Evolutionary conservation across 768 basidiomycete species (phyloP), one percentile per base, ranked within the genome.

Genomic region (Tylopilus sp.): DNA sequence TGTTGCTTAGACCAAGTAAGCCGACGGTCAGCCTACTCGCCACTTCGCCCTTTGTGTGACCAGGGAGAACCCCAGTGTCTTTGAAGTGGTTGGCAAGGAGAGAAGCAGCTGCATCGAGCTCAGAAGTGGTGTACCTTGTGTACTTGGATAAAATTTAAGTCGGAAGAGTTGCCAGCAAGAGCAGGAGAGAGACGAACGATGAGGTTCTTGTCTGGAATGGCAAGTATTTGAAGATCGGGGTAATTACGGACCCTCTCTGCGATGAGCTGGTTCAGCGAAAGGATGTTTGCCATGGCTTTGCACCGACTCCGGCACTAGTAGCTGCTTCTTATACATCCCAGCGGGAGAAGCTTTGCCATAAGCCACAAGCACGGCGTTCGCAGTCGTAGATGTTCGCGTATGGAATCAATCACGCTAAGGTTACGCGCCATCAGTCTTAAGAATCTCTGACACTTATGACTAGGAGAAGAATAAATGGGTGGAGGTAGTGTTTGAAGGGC

Each of bases 191-290:
- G 10, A 50, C 59, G 16, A 34, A 64, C 64, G 34, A 54, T 56
- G 22, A 64, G 48, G 34, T 62, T 50, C 34, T 64, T 67, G 49
- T 67, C 67, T 5, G 64, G 64, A 21, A 66, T 59, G 26, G 52
- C 59, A 16, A 67, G 50, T 4, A 67, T 51, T 16, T 61, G 56
- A 22, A 63, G 54, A 36, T 66, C 44, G 1, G 65, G 67, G 33
- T 59, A 21, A 0, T 64, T 52, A 17, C 55, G 60, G 30, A 50
- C 56, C 26, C 56, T 57, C 37, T 64, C 26, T 10, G 59, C 28
- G 16, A 69, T 55, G 41, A 67, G 65, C 37, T 67, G 67, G 53
- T 69, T 67, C 52, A 69, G 16, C 7, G 67, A 67, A 19, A 56
- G 57, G 25, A 67, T 50, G 8, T 56, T 59, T 48, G 58, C 2